These are phyloP conservation scores for Populus davidiana DNA, from an alignment of 345 rosid species.

Conservation along the genomic window DNA sequence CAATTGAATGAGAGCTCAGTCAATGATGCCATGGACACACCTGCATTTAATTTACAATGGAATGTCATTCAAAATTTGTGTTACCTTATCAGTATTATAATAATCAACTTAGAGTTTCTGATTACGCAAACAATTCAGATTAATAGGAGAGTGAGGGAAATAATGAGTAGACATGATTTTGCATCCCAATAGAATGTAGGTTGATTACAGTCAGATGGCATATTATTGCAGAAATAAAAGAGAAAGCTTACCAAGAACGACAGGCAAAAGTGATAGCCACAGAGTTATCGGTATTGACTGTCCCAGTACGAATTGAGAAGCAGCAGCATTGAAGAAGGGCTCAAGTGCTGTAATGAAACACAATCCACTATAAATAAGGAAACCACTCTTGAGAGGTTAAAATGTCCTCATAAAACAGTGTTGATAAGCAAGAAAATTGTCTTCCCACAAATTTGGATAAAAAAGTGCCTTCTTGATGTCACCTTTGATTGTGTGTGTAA, in stretches of 20 bases:
- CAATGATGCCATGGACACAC: conserved; percentile 89
- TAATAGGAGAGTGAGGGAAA: not conserved
- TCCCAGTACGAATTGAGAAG: conserved; percentile 89
- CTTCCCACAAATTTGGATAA: not conserved
- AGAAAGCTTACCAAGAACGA: conserved; percentile 60
- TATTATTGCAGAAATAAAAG: not conserved
- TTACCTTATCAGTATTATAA: not conserved
- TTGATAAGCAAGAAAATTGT: not conserved
- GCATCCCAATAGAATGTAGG: not conserved
- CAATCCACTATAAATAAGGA: not conserved
- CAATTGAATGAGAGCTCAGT: conserved; percentile 97
- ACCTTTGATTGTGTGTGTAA: conserved; percentile 96
- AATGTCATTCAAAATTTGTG: not conserved
- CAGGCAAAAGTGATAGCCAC: conserved; percentile 91
- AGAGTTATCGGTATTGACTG: conserved; percentile 74
- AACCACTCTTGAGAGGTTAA: not conserved
- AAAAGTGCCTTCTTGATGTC: not conserved
- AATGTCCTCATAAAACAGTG: not conserved
- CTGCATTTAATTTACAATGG: conserved; percentile 27
- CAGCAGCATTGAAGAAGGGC: conserved; percentile 97
- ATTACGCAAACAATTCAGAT: not conserved
- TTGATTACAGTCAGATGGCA: not conserved
- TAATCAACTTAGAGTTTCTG: not conserved
- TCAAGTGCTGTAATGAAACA: conserved; percentile 68
- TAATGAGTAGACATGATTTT: not conserved